Conservation (phyloP, 306 rosid species). For the Psophocarpus tetragonolobus region DNA sequence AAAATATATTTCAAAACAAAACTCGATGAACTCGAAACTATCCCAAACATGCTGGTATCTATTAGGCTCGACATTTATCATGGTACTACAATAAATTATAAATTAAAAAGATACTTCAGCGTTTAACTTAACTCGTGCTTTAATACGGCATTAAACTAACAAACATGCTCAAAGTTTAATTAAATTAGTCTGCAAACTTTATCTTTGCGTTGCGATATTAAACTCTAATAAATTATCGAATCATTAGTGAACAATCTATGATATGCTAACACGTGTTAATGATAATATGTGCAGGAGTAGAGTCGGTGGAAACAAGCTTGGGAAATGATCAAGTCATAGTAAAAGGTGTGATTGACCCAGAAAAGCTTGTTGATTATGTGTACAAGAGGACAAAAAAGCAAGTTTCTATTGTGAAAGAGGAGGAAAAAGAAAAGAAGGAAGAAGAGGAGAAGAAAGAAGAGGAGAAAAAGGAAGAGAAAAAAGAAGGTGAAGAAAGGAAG, state of each 20-base stretch:
- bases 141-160: not conserved
- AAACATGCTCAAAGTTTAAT: not conserved
- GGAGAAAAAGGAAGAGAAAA: slow-evolving; percentile 41
- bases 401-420: slow-evolving; percentile 67
- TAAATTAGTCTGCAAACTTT: not conserved
- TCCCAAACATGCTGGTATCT: too few species aligned
- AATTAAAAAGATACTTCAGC: not conserved
- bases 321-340: slow-evolving; percentile 69
- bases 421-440: slow-evolving; percentile 56
- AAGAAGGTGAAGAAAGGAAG: slow-evolving; percentile 51
- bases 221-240: not conserved
- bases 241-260: not conserved
- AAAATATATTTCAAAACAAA: too few species aligned
- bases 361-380: slow-evolving; percentile 66
- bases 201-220: not conserved
- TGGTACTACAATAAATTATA: not conserved
- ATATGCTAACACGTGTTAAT: not conserved
- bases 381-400: slow-evolving; percentile 69
- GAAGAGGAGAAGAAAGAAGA: slow-evolving; percentile 38
- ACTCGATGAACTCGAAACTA: too few species aligned
- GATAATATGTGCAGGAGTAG: slow-evolving; percentile 64
- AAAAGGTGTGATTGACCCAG: slow-evolving; percentile 70
- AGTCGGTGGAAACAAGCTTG: slow-evolving; percentile 80
- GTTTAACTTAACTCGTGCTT: not conserved
- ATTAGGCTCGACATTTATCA: too few species aligned